Base-by-base conservation (phyloP, 345 rosid genomes). In the Lenwebbia sp. region DNA sequence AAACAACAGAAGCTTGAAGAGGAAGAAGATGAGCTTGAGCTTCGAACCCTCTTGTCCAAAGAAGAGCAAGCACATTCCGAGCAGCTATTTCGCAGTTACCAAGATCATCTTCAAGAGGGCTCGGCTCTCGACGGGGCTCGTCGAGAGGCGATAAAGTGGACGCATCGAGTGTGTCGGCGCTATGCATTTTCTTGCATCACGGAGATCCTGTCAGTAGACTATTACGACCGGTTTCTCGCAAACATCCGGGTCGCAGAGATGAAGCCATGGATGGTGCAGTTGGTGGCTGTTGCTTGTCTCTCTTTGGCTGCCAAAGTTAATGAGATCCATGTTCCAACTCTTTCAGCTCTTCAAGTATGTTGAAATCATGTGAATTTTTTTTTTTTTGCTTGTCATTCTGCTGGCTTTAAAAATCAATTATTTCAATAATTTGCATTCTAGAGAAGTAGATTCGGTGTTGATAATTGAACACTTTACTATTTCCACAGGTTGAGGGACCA, bases 401-500 rank as follows among this genome's bases (percentile, higher is more conserved):
- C 65, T n/a, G 3, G 23, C 54, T 23, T 6, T 5, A 2, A 33
- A 9, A 65, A 2, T 6, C 4, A 23, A 8, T 70, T 2, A 19
- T 70, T 19, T 70, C 7, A 19, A 70, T 37, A 37, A 70, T 62
- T 30, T 30, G 75, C 6, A 62, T 62, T 62, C 2, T 62, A 30
- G 75, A 62, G 41, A 62, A 62, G 75, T 62, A 62, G 75, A 30
- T 62, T 30, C 22, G 75, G 23, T 15, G 23, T 30, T 28, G 37
- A 62, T 70, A 70, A 70, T 70, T 2, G 12, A 70, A 70, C 0
- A 37, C 17, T 51, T 28, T 4, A 51, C 22, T 70, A 5, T 37
- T 40, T 2, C 19, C 30, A 4, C 83, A 92, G 95, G 93, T 91
- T 65, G 94, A 92, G 87, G 92, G 85, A 83, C 91, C 96, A 4